Evolutionary conservation across 1,284 basidiomycete genomes (phyloP).

Genomic region (Hypsizygus ulmarius): DNA sequence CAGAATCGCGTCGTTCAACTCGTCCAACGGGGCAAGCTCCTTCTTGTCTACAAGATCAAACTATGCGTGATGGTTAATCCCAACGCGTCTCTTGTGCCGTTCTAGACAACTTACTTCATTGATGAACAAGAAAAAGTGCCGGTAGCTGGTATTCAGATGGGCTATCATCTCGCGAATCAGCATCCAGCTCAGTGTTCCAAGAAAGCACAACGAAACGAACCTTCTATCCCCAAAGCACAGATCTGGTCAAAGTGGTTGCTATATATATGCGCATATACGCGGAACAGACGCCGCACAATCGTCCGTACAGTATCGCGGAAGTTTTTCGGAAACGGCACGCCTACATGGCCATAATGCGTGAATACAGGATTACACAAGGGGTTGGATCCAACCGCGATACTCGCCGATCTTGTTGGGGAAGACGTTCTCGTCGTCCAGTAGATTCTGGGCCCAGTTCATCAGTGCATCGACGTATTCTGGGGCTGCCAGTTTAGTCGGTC

Average conservation of each 20-base stretch:
- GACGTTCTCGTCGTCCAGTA: slow-evolving; percentile 89
- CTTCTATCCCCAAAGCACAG: slow-evolving; percentile 97
- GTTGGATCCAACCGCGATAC: slow-evolving; percentile 11
- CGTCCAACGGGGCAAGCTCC: slow-evolving; percentile 93
- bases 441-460: slow-evolving; percentile 97
- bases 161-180: slow-evolving; percentile 46
- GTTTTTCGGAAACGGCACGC: slow-evolving; percentile 88
- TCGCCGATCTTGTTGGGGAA: slow-evolving; percentile 95
- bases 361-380: neutral
- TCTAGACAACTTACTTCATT: slow-evolving; percentile 67
- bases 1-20: slow-evolving; percentile 94
- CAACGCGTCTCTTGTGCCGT: neutral
- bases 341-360: slow-evolving; percentile 36
- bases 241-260: slow-evolving; percentile 99
- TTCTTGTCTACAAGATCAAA: slow-evolving; percentile 98
- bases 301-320: slow-evolving; percentile 92
- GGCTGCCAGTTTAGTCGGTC: slow-evolving; percentile 90
- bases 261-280: slow-evolving; percentile 98
- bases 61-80: slow-evolving; percentile 37
- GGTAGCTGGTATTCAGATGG: slow-evolving; percentile 98
- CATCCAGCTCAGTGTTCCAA: neutral
- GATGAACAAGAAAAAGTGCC: slow-evolving; percentile 97
- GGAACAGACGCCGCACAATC: slow-evolving; percentile 90
- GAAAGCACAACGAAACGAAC: slow-evolving; percentile 40
- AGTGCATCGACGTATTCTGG: slow-evolving; percentile 97